phyloP scores from a whole-genome alignment of 148 eudicot genomes.

The Mesembryanthemum crystallinum region DNA sequence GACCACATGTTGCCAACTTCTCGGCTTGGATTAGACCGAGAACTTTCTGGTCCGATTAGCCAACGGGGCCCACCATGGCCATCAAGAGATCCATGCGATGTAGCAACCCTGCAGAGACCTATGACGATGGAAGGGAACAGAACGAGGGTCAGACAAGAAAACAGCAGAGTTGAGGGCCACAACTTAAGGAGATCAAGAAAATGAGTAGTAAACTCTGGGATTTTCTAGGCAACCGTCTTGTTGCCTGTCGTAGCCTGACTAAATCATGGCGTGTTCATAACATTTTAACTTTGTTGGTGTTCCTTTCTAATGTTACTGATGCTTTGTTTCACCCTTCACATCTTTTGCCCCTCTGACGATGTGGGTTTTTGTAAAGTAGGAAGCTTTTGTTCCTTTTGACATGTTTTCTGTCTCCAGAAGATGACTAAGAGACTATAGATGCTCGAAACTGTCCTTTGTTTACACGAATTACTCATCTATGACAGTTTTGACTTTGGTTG shows the following conservation, averaged over 20 bases:
- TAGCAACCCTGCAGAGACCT: slow-evolving; percentile 17
- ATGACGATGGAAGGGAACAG: slow-evolving; percentile 24
- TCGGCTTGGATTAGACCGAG: slow-evolving; percentile 36
- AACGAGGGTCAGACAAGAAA: slow-evolving; percentile 18
- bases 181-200: slow-evolving; percentile 33
- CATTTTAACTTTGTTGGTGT: not conserved
- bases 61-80: slow-evolving; percentile 40
- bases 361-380: slow-evolving; percentile 26
- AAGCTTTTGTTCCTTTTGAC: not conserved
- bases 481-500: not conserved
- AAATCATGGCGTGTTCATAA: not conserved
- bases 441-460: not conserved
- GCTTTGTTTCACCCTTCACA: not conserved
- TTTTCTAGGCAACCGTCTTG: slow-evolving; percentile 18
- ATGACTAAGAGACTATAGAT: not conserved
- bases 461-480: not conserved
- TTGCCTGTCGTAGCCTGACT: slow-evolving; percentile 8
- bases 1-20: slow-evolving; percentile 55
- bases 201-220: slow-evolving; percentile 1
- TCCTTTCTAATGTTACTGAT: not conserved
- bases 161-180: slow-evolving; percentile 13
- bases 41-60: slow-evolving; percentile 36
- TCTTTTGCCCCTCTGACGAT: not conserved
- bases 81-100: slow-evolving; percentile 33
- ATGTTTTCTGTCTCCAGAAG: not conserved